Evolutionary conservation across 306 rosid genomes (phyloP).

Genomic region (Cicer yamashitae): DNA sequence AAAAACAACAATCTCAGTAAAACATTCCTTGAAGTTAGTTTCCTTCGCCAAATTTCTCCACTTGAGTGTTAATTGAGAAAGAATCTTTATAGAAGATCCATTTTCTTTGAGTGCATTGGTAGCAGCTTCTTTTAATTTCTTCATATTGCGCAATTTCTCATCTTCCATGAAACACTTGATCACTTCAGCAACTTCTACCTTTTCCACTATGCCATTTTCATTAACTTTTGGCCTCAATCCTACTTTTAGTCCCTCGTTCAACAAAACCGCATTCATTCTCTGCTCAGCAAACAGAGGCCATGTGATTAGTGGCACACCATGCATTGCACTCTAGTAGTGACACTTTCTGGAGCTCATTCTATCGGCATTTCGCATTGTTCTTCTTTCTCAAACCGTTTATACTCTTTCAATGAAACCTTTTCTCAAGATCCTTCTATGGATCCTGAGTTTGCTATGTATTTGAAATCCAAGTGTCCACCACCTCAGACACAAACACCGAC

Average conservation of each 20-base stretch:
- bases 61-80: slow-evolving; percentile 27
- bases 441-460: slow-evolving; percentile 2
- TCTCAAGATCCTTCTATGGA: slow-evolving; percentile 56
- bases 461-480: slow-evolving; percentile 50
- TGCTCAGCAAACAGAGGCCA: slow-evolving; percentile 42
- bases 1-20: neutral
- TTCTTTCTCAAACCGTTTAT: slow-evolving; percentile 48
- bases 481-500: neutral
- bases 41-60: neutral
- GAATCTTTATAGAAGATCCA: slow-evolving; percentile 28
- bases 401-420: slow-evolving; percentile 45
- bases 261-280: slow-evolving; percentile 25
- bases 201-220: slow-evolving; percentile 21
- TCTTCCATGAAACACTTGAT: slow-evolving; percentile 22
- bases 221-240: slow-evolving; percentile 14
- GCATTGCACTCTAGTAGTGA: slow-evolving; percentile 44
- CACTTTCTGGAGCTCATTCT: slow-evolving; percentile 55
- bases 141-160: neutral
- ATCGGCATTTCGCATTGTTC: slow-evolving; percentile 53
- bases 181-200: neutral
- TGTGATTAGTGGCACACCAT: slow-evolving; percentile 26
- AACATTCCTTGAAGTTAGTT: neutral
- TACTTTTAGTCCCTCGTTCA: slow-evolving; percentile 29
- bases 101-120: slow-evolving; percentile 23
- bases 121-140: slow-evolving; percentile 22